These are phyloP conservation scores for Euryodendron excelsum DNA, from an alignment of 148 eudicot species.

Conservation along the genomic window DNA sequence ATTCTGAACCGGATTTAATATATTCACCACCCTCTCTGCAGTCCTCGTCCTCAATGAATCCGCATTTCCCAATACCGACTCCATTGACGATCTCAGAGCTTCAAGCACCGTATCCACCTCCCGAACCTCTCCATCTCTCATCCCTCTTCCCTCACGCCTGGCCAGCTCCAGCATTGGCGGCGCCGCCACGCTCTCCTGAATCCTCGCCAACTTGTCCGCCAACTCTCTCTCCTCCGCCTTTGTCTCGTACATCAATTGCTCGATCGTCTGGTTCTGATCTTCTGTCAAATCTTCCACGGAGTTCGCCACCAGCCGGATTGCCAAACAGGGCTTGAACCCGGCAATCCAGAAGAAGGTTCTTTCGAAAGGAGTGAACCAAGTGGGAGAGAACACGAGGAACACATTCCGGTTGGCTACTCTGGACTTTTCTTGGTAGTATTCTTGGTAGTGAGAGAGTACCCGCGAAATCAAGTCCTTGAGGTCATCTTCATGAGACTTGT, in stretches of 20 bases:
- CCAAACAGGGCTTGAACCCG: slow-evolving; percentile 33
- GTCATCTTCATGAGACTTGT: not conserved
- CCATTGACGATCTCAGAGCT: slow-evolving; percentile 23
- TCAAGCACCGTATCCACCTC: slow-evolving; percentile 17
- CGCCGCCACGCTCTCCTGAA: slow-evolving; percentile 49
- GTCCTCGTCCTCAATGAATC: slow-evolving; percentile 37
- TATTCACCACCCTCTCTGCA: slow-evolving; percentile 34
- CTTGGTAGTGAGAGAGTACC: slow-evolving; percentile 27
- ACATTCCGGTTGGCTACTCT: slow-evolving; percentile 16
- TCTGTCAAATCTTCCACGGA: not conserved
- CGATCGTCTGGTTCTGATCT: slow-evolving; percentile 9
- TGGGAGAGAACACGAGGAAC: slow-evolving; percentile 22
- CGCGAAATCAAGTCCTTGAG: slow-evolving; percentile 9
- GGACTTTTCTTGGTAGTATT: slow-evolving; percentile 33
- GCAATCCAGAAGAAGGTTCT: slow-evolving; percentile 30
- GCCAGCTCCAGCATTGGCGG: slow-evolving; percentile 23
- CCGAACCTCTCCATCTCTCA: not conserved
- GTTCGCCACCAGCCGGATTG: not conserved
- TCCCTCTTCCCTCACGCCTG: slow-evolving; percentile 15
- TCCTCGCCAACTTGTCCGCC: slow-evolving; percentile 30
- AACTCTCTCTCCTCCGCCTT: slow-evolving; percentile 31
- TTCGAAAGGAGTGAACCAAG: slow-evolving; percentile 33
- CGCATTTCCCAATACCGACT: slow-evolving; percentile 31
- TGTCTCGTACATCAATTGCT: slow-evolving; percentile 29
- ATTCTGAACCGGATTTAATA: slow-evolving; percentile 33